Base-by-base conservation (phyloP, 1,284 basidiomycete species). In the Anthracocystis walkeri region DNA sequence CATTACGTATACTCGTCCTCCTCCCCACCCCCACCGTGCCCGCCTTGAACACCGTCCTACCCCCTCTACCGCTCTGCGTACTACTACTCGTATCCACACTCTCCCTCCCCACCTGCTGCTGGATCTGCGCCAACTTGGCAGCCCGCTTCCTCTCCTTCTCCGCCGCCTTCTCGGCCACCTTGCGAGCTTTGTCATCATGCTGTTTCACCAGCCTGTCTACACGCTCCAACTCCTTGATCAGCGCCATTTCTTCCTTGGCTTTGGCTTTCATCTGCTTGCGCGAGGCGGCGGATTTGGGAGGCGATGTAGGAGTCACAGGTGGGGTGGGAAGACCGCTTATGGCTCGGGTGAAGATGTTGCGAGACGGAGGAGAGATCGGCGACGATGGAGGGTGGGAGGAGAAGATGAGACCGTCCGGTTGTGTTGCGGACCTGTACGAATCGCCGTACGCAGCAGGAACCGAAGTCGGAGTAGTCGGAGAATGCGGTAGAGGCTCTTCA, bases 181-280 rank as follows among this genome's bases (percentile, higher is more conserved):
- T 79, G 7, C 46, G 40, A 12, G 68, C 58, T 55, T 77, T 78
- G 41, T 52, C 29, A 27, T 81, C 79, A 54, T 81, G 78, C 56
- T 76, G 58, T 40, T 66, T 61, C 21, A 81, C 79, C 50, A 81
- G 65, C 46, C 54, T 58, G 35, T 80, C 73, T 10, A 80, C 53
- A 3, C 58, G 56, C 33, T 76, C 73, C 21, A 78, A 55, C 31
- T 81, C 67, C 38, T 75, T 73, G 49, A 80, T 78, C 11, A 81
- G 65, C 0, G 72, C 68, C 16, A 65, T 41, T 40, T 81, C 79
- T 50, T 80, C 67, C 41, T 81, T 81, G 10, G 60, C 65, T n/a
- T 62, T 62, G 14, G 62, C 58, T 57, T 77, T 79, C 48, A 65
- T 44, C 66, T 81, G 58, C 42, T 81, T 81, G 45, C 78, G 79